Conservation (phyloP, 257 asterid species). For the Striga asiatica region DNA sequence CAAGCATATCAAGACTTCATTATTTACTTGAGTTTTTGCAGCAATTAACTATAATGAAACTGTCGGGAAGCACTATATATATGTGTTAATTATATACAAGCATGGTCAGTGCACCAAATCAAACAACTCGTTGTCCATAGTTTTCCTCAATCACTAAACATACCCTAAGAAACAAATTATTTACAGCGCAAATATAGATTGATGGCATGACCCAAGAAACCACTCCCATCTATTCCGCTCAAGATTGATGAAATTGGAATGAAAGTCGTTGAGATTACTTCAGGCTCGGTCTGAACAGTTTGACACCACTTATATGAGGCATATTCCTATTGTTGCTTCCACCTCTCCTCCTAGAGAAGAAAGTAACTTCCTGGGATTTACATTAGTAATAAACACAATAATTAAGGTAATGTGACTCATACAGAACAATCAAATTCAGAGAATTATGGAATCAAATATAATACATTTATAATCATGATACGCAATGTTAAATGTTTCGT, state of each 20-base stretch:
- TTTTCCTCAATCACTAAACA: background rate
- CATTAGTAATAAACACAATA: slow-evolving; percentile 7
- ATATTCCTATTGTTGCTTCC: slow-evolving; percentile 45
- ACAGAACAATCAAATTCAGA: background rate
- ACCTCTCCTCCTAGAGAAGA: slow-evolving; percentile 66
- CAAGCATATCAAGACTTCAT: background rate
- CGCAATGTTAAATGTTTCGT: background rate
- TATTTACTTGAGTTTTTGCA: background rate
- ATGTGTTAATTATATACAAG: no score
- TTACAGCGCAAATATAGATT: slow-evolving; percentile 74
- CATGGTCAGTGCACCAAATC: no score
- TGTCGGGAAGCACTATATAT: background rate
- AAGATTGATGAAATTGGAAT: slow-evolving; percentile 67
- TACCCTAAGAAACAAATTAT: background rate
- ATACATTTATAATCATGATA: slow-evolving; percentile 1
- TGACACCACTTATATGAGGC: slow-evolving; percentile 66
- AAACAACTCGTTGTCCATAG: no score
- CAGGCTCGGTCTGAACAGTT: slow-evolving; percentile 71
- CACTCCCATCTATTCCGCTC: slow-evolving; percentile 73
- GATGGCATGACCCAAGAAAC: slow-evolving; percentile 72
- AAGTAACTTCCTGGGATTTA: slow-evolving; percentile 50
- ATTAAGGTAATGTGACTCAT: background rate
- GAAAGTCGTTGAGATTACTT: slow-evolving; percentile 59
- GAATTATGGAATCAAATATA: background rate
- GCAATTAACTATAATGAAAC: background rate